A percentile compares a stretch with the other conserved stretches of the same genome.
Evolutionary conservation across 140 eudicot genomes (phyloP).

Genomic region (Stevia rebaudiana): DNA sequence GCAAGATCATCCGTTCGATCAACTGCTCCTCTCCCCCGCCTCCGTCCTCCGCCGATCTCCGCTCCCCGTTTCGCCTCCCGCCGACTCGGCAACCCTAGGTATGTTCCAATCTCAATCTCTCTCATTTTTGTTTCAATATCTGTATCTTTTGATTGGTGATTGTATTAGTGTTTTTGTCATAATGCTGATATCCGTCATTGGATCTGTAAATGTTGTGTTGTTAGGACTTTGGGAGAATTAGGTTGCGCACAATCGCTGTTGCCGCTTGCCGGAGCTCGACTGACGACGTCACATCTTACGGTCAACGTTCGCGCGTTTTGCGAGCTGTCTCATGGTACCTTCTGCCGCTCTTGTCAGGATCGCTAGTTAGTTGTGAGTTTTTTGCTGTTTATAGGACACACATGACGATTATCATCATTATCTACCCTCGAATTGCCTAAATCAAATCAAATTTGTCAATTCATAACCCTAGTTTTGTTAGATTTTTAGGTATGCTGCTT

Average conservation of each 20-base stretch:
- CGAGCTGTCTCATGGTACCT: constrained; percentile 95
- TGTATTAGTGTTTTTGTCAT: no score
- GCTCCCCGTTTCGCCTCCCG: constrained; percentile 52
- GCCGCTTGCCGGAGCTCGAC: constrained; percentile 53
- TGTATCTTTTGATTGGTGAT: not conserved
- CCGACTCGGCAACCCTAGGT: constrained; percentile 75
- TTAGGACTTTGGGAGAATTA: constrained; percentile 70
- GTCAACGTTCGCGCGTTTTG: constrained; percentile 63
- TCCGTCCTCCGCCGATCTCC: constrained; percentile 48
- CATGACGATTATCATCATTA: not conserved
- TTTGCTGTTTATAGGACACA: constrained; percentile 32
- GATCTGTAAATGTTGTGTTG: not conserved
- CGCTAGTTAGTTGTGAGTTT: constrained; percentile 95
- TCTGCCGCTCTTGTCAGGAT: constrained; percentile 99
- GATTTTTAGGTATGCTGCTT: not conserved
- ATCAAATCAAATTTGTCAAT: not conserved
- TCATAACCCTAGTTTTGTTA: not conserved
- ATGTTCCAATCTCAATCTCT: not conserved
- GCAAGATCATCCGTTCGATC: constrained; percentile 67
- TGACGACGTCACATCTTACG: constrained; percentile 54
- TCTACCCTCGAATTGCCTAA: not conserved
- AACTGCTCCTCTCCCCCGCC: constrained; percentile 44
- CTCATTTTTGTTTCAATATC: not conserved
- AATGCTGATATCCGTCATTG: not conserved
- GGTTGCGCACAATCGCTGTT: constrained; percentile 66